These are phyloP conservation scores for Byssoonygena ceratinophila DNA, from an alignment of 2,329 filamentous ascomycete species.

Conservation along the genomic window DNA sequence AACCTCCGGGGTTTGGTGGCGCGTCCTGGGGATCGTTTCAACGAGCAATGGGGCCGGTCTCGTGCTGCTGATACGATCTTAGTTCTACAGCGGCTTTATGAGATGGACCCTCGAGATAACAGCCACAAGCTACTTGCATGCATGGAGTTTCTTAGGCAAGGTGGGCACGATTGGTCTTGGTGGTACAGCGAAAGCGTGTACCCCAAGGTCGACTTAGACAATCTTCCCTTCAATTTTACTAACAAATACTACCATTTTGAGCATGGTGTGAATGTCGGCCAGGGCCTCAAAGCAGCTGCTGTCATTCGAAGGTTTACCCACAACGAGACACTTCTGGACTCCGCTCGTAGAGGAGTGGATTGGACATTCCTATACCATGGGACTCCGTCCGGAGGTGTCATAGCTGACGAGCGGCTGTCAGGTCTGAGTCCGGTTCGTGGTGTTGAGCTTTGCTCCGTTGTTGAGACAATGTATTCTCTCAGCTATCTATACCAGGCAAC, in stretches of 20 bases:
- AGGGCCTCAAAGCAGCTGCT: slow-evolving; percentile 40
- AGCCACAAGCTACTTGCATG: slow-evolving; percentile 31
- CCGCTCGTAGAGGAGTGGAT: slow-evolving; percentile 36
- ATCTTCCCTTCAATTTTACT: slow-evolving; percentile 24
- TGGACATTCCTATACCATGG: slow-evolving; percentile 42
- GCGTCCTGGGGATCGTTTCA: slow-evolving; percentile 36
- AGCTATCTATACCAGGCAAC: slow-evolving; percentile 43
- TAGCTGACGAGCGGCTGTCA: slow-evolving; percentile 42
- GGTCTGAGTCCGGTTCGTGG: slow-evolving; percentile 37
- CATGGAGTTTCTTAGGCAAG: slow-evolving; percentile 34
- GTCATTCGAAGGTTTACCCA: slow-evolving; percentile 39
- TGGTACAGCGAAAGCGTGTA: slow-evolving; percentile 33
- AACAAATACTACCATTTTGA: slow-evolving; percentile 31
- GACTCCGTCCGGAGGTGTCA: slow-evolving; percentile 39
- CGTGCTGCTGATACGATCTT: slow-evolving; percentile 38
- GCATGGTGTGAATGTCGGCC: slow-evolving; percentile 41
- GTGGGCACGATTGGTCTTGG: slow-evolving; percentile 33
- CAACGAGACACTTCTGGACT: slow-evolving; percentile 35
- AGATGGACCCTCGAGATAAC: slow-evolving; percentile 34
- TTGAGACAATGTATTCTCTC: slow-evolving; percentile 44
- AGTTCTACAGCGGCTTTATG: slow-evolving; percentile 41
- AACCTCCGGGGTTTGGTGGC: slow-evolving; percentile 43
- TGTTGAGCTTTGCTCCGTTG: slow-evolving; percentile 44
- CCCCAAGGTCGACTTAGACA: slow-evolving; percentile 30
- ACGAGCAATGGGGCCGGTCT: slow-evolving; percentile 33